These are phyloP conservation scores for Striga hermonthica DNA, from an alignment of 305 asterid species.

Conservation along the genomic window DNA sequence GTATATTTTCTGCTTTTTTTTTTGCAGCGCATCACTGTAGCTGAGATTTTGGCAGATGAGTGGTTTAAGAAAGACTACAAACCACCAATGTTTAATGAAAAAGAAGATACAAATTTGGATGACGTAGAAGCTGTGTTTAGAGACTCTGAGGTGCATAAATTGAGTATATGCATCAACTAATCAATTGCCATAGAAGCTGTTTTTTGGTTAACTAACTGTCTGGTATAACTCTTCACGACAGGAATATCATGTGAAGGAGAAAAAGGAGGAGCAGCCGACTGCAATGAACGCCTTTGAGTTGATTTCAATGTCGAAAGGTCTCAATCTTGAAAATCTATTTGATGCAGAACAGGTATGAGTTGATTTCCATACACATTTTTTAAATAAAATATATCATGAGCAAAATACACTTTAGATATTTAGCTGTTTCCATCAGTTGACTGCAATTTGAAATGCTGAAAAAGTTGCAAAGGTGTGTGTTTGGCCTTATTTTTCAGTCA, in stretches of 20 bases:
- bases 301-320: constrained; percentile 90
- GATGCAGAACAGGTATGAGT: constrained; percentile 56
- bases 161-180: constrained; percentile 1
- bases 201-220: constrained; percentile 4
- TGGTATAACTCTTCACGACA: constrained; percentile 31
- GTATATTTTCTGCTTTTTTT: constrained; percentile 4
- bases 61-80: constrained; percentile 85
- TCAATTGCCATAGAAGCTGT: background rate
- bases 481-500: constrained; percentile 2
- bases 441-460: background rate
- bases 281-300: constrained; percentile 94
- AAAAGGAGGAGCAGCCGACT: constrained; percentile 67
- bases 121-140: constrained; percentile 89
- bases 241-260: constrained; percentile 84
- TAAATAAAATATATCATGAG: too few species aligned
- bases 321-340: constrained; percentile 80
- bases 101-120: constrained; percentile 69
- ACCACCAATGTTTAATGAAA: constrained; percentile 69
- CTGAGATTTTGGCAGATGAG: constrained; percentile 67
- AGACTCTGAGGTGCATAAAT: constrained; percentile 63
- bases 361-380: background rate
- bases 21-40: constrained; percentile 66
- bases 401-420: too few species aligned
- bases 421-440: background rate
- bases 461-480: background rate